phyloP scores from a whole-genome alignment of 805 yeast genomes.

The Candida sonorensis region DNA sequence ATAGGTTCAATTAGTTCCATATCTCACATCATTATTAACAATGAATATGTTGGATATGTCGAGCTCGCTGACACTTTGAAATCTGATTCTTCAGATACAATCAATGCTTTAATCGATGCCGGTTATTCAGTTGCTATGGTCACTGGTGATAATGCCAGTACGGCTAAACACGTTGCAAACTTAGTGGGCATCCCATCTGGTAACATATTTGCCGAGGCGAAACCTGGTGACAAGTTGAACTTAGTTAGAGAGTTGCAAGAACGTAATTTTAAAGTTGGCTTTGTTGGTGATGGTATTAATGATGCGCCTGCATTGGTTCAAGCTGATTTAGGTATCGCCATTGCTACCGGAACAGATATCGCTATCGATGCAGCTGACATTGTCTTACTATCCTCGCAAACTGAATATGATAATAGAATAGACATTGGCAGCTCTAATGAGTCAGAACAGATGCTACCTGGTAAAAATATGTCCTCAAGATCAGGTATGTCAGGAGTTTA shows the following conservation, averaged over 20 bases:
- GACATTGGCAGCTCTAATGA: no score
- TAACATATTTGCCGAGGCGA: slow-evolving; percentile 66
- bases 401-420: no score
- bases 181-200: slow-evolving; percentile 58
- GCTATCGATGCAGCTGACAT: slow-evolving; percentile 97
- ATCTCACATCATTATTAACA: slow-evolving; percentile 46
- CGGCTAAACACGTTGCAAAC: slow-evolving; percentile 59
- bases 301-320: slow-evolving; percentile 94
- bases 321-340: slow-evolving; percentile 85
- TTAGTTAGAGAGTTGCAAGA: slow-evolving; percentile 53
- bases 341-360: slow-evolving; percentile 89
- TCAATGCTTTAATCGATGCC: slow-evolving; percentile 42
- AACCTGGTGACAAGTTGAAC: slow-evolving; percentile 71
- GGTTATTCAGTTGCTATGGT: slow-evolving; percentile 74
- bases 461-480: slow-evolving; percentile 14
- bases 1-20: slow-evolving; percentile 15
- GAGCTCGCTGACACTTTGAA: slow-evolving; percentile 65
- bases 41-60: slow-evolving; percentile 53
- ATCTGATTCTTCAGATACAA: slow-evolving; percentile 53
- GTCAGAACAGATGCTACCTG: no score
- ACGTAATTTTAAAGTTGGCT: slow-evolving; percentile 50
- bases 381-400: slow-evolving; percentile 61
- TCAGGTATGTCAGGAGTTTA: slow-evolving; percentile 40
- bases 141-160: slow-evolving; percentile 72
- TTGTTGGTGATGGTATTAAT: slow-evolving; percentile 97